Base-by-base conservation (phyloP, 129 eudicot genomes). In the Logfia minima region DNA sequence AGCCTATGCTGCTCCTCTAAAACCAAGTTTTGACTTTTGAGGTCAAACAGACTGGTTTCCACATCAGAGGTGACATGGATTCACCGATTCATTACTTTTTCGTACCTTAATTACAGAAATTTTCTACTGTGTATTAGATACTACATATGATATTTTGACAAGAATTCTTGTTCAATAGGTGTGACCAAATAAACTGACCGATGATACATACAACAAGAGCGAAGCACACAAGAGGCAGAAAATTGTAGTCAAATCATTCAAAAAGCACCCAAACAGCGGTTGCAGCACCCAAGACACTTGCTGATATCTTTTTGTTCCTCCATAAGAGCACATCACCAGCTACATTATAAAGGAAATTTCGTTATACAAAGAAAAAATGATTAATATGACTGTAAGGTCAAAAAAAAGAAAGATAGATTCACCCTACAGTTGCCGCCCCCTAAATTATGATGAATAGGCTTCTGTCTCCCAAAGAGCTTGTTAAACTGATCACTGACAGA, bases 231-330 rank as follows among this genome's bases (percentile, higher is more conserved):
- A 94, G 85, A 43, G 97, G 72, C 26, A 91, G 90, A 73, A 94
- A 86, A 78, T 91, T 73, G 85, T 91, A 94, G 71, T 94, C 86
- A 3, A 94, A 92, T 97, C 96, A 94, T 85, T 94, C 97, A 66
- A 94, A 94, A 29, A 94, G 86, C 80, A 94, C 92, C 98, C 98
- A 94, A 66, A 86, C 61, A 29, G 79, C 86, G 23, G 98, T 94
- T 21, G 96, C 96, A 69, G 83, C 87, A 21, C 59, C 64, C 62
- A 93, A 68, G 55, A 89, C 88, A 65, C 96, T 74, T 51, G 92
- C 93, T 62, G 98, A 91, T 53, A 91, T 91, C 86, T 94, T 94
- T 83, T 94, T 94, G 87, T 94, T 87, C 91, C 98, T 89, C 98
- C 98, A 94, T 53, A 94, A 79, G 65, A 94, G 86, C 75, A 89